Conservation (phyloP, 169 alveolate species). For the Plasmodium gallinaceum region DNA sequence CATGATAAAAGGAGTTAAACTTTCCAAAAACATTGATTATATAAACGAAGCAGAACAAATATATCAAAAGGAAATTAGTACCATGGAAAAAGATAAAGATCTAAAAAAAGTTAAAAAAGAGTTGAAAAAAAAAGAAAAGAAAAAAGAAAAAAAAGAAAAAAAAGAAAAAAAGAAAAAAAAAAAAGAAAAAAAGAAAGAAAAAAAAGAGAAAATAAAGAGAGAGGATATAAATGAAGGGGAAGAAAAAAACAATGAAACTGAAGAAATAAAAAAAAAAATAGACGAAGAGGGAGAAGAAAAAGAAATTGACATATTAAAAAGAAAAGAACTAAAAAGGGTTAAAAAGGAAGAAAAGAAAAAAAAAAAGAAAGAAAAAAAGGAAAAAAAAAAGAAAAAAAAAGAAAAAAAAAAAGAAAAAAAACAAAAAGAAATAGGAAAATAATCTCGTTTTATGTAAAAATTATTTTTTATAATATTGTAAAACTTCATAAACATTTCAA, state of each 20-base stretch:
- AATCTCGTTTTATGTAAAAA: no score
- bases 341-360: no score
- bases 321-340: no score
- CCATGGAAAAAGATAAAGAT: conserved; percentile 70
- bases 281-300: conserved; percentile 22
- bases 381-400: no score
- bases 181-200: not conserved
- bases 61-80: conserved; percentile 82
- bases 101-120: conserved; percentile 77
- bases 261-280: conserved; percentile 78
- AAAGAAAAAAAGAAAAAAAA: conserved; percentile 41
- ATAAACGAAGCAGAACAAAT: conserved; percentile 90
- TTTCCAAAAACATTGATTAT: conserved; percentile 89
- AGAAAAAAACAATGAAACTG: conserved; percentile 66
- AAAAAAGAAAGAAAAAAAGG: no score
- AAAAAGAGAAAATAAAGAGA: conserved; percentile 27
- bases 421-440: no score
- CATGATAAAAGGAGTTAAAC: conserved; percentile 88
- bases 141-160: conserved; percentile 42
- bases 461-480: no score
- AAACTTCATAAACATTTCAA: no score
- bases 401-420: no score
- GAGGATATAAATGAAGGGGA: conserved; percentile 72
- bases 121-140: conserved; percentile 77
- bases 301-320: not conserved